These are phyloP conservation scores for Scutellaria baicalensis DNA, from an alignment of 257 asterid species.

Conservation along the genomic window DNA sequence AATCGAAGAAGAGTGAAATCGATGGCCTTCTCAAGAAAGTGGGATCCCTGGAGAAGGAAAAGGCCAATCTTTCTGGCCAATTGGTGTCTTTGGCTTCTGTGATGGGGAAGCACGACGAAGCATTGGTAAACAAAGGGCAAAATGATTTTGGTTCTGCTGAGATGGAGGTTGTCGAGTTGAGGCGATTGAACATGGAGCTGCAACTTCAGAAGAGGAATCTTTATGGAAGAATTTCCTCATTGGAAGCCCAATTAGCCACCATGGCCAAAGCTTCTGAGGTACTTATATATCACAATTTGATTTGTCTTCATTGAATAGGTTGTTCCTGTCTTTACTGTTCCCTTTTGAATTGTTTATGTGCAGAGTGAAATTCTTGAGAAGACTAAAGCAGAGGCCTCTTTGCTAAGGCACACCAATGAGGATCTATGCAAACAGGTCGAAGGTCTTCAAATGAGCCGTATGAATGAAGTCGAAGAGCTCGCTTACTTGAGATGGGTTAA, in stretches of 20 bases:
- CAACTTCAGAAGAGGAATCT: slow-evolving; percentile 89
- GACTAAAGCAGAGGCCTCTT: slow-evolving; percentile 74
- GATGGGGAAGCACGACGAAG: slow-evolving; percentile 33
- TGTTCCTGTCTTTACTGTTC: slow-evolving; percentile 1
- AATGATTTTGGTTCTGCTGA: slow-evolving; percentile 37
- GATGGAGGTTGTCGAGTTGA: slow-evolving; percentile 81
- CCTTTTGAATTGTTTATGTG: slow-evolving; percentile 4
- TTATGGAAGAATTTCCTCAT: slow-evolving; percentile 52
- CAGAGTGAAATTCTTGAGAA: slow-evolving; percentile 57
- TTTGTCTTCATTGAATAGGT: slow-evolving; percentile 1
- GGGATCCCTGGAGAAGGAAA: slow-evolving; percentile 52
- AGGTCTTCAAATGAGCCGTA: slow-evolving; percentile 77
- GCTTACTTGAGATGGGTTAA: slow-evolving; percentile 89
- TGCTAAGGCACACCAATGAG: slow-evolving; percentile 63
- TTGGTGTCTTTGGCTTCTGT: slow-evolving; percentile 32
- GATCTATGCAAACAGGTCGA: slow-evolving; percentile 92
- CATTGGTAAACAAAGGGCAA: slow-evolving; percentile 17
- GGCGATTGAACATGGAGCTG: slow-evolving; percentile 89
- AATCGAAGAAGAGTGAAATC: slow-evolving; percentile 43
- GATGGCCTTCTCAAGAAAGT: slow-evolving; percentile 50
- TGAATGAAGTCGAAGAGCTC: slow-evolving; percentile 94
- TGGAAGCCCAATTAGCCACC: slow-evolving; percentile 58
- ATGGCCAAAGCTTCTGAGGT: slow-evolving; percentile 57
- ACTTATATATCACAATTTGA: not conserved
- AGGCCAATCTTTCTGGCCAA: slow-evolving; percentile 44